These are phyloP conservation scores for Dimargaris xerosporica DNA, from an alignment of 192 early-diverging fungal genomes.

Conservation along the genomic window DNA sequence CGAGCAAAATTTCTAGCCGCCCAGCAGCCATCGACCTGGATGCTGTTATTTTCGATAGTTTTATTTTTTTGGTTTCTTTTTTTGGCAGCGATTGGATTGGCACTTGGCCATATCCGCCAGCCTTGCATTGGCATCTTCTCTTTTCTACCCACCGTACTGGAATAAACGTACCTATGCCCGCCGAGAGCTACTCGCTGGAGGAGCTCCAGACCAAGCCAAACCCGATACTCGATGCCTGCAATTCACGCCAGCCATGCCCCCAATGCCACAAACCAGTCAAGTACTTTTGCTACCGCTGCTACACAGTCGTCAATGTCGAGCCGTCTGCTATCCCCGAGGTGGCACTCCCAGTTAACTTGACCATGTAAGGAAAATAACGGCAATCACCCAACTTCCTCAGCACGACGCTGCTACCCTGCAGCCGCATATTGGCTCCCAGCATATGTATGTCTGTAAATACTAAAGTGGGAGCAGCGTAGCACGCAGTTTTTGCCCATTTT, in stretches of 20 bases:
- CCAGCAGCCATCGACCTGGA: too few relatives aligned
- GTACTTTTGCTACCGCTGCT: slow-evolving; percentile 63
- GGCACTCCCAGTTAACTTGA: slow-evolving; percentile 51
- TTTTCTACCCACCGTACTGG: too few relatives aligned
- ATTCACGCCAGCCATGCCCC: slow-evolving; percentile 23
- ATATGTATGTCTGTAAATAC: too few relatives aligned
- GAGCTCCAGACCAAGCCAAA: neutral
- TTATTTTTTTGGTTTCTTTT: too few relatives aligned
- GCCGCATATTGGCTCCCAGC: too few relatives aligned
- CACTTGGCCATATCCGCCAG: too few relatives aligned
- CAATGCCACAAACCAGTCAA: slow-evolving; percentile 46
- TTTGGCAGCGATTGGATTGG: too few relatives aligned
- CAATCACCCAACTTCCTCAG: neutral
- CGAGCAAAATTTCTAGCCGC: too few relatives aligned
- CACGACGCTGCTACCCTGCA: neutral
- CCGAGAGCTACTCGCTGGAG: slow-evolving; percentile 3
- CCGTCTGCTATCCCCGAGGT: slow-evolving; percentile 38
- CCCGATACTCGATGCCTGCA: neutral
- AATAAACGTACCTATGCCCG: neutral
- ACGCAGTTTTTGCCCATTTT: neutral
- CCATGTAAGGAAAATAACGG: slow-evolving; percentile 34
- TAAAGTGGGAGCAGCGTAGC: too few relatives aligned
- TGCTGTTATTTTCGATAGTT: too few relatives aligned
- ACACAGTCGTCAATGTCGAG: slow-evolving; percentile 29
- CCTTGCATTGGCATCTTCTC: too few relatives aligned